phyloP scores from a whole-genome alignment of 345 rosid species.

The Populus simonii region DNA sequence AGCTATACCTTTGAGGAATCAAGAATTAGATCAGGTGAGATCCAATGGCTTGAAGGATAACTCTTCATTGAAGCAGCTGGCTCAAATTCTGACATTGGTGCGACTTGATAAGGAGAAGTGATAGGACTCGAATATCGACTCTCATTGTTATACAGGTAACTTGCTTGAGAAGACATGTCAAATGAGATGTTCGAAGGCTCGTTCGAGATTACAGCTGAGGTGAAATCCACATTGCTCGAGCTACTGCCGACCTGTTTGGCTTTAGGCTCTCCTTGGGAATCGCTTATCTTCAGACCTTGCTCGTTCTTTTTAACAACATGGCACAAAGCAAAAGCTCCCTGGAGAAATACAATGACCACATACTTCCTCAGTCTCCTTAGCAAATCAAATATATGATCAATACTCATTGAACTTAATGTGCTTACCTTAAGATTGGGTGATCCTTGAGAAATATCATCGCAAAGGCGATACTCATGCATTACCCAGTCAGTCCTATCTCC shows the following conservation, averaged over 20 bases:
- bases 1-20: slow-evolving; percentile 55
- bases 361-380: background rate
- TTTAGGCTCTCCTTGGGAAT: slow-evolving; percentile 30
- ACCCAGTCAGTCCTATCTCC: slow-evolving; percentile 77
- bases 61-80: slow-evolving; percentile 29
- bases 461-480: slow-evolving; percentile 85
- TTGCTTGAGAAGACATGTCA: slow-evolving; percentile 44
- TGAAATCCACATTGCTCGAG: slow-evolving; percentile 36
- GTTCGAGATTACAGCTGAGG: slow-evolving; percentile 33
- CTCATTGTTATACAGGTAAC: slow-evolving; percentile 26
- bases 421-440: slow-evolving; percentile 54
- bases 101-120: slow-evolving; percentile 40
- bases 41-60: slow-evolving; percentile 39
- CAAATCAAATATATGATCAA: background rate
- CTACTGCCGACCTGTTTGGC: slow-evolving; percentile 30
- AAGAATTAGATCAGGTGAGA: slow-evolving; percentile 60
- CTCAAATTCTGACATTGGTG: slow-evolving; percentile 30
- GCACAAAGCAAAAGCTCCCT: slow-evolving; percentile 86
- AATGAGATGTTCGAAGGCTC: slow-evolving; percentile 36
- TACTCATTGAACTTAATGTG: background rate
- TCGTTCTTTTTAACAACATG: slow-evolving; percentile 69
- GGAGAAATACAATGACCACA: background rate
- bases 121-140: slow-evolving; percentile 46
- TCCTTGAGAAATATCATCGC: slow-evolving; percentile 50
- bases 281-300: slow-evolving; percentile 39